phyloP scores from a whole-genome alignment of 2,329 filamentous ascomycete genomes.

The Periconia sp. region DNA sequence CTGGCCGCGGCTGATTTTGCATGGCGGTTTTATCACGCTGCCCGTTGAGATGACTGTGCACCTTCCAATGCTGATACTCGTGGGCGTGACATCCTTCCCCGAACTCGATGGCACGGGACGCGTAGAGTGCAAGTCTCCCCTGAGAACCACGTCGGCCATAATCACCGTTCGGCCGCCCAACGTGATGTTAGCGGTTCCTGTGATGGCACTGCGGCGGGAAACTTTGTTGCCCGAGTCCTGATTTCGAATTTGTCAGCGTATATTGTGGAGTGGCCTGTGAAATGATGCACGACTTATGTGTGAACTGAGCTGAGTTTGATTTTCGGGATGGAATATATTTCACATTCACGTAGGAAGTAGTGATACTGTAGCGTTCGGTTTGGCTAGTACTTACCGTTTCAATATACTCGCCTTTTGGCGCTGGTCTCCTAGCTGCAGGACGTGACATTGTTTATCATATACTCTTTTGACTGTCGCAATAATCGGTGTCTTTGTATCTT shows the following conservation, averaged over 20 bases:
- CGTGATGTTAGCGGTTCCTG: slow-evolving; percentile 97
- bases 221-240: slow-evolving; percentile 99
- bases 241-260: background rate
- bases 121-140: slow-evolving; percentile 71
- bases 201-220: slow-evolving; percentile 84
- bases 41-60: slow-evolving; percentile 86
- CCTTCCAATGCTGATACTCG: slow-evolving; percentile 81
- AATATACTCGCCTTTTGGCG: slow-evolving; percentile 89
- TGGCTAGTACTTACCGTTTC: slow-evolving; percentile 79
- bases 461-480: background rate
- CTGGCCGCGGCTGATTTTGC: slow-evolving; percentile 74
- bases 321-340: too few species aligned
- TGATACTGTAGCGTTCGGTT: background rate
- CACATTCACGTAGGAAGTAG: too few species aligned
- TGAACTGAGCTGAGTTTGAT: too few species aligned
- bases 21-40: slow-evolving; percentile 79
- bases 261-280: too few species aligned
- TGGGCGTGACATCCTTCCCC: slow-evolving; percentile 35
- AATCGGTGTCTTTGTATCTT: background rate
- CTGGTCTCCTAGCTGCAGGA: slow-evolving; percentile 54
- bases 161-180: slow-evolving; percentile 93
- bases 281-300: too few species aligned
- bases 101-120: slow-evolving; percentile 38
- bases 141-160: slow-evolving; percentile 90
- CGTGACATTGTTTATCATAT: slow-evolving; percentile 40